Conservation (phyloP, 106 monocot genomes). For the Allium cepa region DNA sequence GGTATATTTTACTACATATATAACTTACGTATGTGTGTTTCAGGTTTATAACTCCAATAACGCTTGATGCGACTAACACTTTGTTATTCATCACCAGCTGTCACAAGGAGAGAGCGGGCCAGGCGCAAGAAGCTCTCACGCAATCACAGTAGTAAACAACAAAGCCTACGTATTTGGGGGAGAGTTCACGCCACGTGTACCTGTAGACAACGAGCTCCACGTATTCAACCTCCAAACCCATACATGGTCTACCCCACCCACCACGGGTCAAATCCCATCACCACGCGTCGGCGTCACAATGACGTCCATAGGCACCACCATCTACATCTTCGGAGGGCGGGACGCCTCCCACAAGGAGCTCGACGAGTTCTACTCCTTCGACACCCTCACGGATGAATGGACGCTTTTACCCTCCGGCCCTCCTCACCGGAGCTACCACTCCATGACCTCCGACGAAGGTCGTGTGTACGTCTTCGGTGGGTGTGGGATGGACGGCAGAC, state of each 20-base stretch:
- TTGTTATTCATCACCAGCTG: constrained; percentile 29
- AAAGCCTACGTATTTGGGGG: constrained; percentile 84
- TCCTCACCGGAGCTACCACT: constrained; percentile 89
- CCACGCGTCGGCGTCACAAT: constrained; percentile 89
- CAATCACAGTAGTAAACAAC: constrained; percentile 47
- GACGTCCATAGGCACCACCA: constrained; percentile 36
- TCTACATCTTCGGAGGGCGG: constrained; percentile 88
- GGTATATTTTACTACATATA: neutral
- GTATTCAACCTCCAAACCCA: constrained; percentile 53
- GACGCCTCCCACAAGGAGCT: constrained; percentile 80
- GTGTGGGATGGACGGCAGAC: constrained; percentile 65
- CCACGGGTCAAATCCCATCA: constrained; percentile 51
- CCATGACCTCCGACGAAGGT: constrained; percentile 53
- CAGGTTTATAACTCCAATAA: neutral
- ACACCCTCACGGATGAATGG: constrained; percentile 52
- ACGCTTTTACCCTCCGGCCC: constrained; percentile 57
- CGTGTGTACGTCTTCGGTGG: constrained; percentile 68
- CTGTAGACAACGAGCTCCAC: constrained; percentile 75
- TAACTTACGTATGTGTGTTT: neutral
- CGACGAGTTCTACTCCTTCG: constrained; percentile 79
- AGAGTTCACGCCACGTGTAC: constrained; percentile 81
- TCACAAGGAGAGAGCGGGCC: constrained; percentile 58
- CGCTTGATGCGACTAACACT: neutral
- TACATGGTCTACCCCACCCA: constrained; percentile 48
- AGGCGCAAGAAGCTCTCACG: constrained; percentile 89